Evolutionary conservation across 2,329 filamentous ascomycete genomes (phyloP).

Genomic region (Helotiales sp.): DNA sequence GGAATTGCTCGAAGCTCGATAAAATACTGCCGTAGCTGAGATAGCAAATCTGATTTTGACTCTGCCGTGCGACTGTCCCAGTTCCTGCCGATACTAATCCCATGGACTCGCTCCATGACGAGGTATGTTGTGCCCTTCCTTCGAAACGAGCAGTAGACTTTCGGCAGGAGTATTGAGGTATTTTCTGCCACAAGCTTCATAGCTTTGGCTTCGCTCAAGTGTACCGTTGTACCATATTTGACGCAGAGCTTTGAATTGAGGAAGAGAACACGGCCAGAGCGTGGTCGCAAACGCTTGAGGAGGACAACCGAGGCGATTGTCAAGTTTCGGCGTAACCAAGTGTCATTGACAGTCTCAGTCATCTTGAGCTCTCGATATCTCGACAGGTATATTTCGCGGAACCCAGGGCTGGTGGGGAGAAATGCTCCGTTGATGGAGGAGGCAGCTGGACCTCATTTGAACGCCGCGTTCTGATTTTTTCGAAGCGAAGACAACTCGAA

Average conservation of each 20-base stretch:
- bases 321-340: neutral
- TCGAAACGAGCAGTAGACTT: conserved; percentile 3
- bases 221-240: neutral
- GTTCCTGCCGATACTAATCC: neutral
- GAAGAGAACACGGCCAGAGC: neutral
- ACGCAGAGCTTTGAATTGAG: neutral
- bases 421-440: neutral
- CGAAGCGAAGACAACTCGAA: too few relatives aligned
- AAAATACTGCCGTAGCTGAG: neutral
- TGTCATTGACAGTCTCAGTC: neutral
- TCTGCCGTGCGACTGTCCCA: neutral
- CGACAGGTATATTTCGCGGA: neutral
- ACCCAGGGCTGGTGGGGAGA: neutral
- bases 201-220: neutral
- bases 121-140: neutral
- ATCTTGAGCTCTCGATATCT: neutral
- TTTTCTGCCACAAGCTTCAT: neutral
- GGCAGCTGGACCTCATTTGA: too few relatives aligned
- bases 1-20: conserved; percentile 3
- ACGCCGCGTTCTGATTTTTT: too few relatives aligned
- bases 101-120: neutral
- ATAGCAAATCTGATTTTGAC: neutral
- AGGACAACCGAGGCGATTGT: neutral
- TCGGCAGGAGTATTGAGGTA: neutral
- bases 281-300: neutral